Evolutionary conservation across 169 alveolate genomes (phyloP), one percentile per base, ranked within the genome.

Genomic region (Babesia bovis): DNA sequence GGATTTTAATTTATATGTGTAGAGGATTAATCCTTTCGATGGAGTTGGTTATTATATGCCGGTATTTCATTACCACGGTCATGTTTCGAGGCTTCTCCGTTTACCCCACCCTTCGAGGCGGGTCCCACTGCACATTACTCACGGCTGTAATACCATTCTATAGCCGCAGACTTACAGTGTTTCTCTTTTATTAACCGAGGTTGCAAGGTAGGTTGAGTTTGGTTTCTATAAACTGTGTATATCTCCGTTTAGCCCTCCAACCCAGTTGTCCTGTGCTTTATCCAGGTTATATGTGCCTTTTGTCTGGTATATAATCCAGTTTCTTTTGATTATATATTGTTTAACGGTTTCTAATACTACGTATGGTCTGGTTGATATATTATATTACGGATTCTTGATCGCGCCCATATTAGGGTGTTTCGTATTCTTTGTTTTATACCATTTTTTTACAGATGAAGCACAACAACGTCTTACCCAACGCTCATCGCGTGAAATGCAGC

Each of bases 401-500:
- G 49, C 63, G 61, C 61, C 55, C 67, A 71, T 71, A 50, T 23
- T 42, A 60, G 70, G 87, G 83, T 73, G 47, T 57, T 85, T 63
- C 45, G 7, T 9, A 7, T 38, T 9, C 13, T 38, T 38, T 7
- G 13, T 7, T 7, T 38, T 9, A 13, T 38, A 13, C 13, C 13
- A 38, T 38, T 38, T 32, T 26, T n/a, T 23, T 38, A 30, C 55
- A 83, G 84, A 87, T 97, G 92, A 91, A 95, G 83, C 99, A 96
- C 94, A 97, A 97, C 91, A 94, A 96, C 91, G 96, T 93, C 75
- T 89, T 97, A 60, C 99, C 99, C 33, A 96, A 97, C 92, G 98
- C 90, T 66, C 99, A 97, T 90, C 93, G 96, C 84, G 96, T 93
- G 79, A 97, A 97, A 88, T 96, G 97, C 92, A 97, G 98, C 98